Base-by-base conservation (phyloP, 2,329 filamentous ascomycete species). In the Epichloe glyceriae region DNA sequence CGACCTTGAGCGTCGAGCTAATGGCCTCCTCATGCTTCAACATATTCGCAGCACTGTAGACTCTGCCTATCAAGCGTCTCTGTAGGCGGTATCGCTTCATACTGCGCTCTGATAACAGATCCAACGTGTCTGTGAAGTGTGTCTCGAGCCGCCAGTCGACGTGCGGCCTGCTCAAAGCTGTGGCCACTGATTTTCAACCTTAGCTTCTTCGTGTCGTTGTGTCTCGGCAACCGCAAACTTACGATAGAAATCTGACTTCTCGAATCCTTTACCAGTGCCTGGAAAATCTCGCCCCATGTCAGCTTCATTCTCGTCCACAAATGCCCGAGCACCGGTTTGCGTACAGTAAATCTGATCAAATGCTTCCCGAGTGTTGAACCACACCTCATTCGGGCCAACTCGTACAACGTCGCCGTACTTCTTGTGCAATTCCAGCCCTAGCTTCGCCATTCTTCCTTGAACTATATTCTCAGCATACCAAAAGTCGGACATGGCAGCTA, bases 201-300 rank as follows among this genome's bases (percentile, higher is more conserved):
- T 11, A 49, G 47, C 40, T 43, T 49, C n/a, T 11, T 7, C 8
- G 14, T 30, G 15, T 26, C 20, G 4, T 34, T 11, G 10, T 15
- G 17, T 15, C 5, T 4, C 5, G 14, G 19, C 5, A n/a, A 8
- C 3, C 1, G 7, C 6, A 22, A 49, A 57, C 70, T 56, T 59
- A 76, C 75, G 56, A 47, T 78, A 78, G 42, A 78, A 78, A 14
- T 74, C 70, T 0, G 73, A 73, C 55, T 78, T 78, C 35, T 73
- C 70, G 53, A 68, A 75, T 1, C 72, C 72, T 39, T 65, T 73
- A 0, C 70, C 69, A 6, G 65, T 63, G n/a, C 67, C 74, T 78
- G 38, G 37, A 3, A 22, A 7, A 12, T 4, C 7, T 14, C 5
- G 5, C 12, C 47, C n/a, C 33, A 19, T 34, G 11, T 41, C 47